A percentile compares a stretch with the other conserved stretches of the same genome.
These are phyloP conservation scores for Chytriomyces hyalinus DNA, from an alignment of 192 early-diverging fungal species.

Conservation along the genomic window DNA sequence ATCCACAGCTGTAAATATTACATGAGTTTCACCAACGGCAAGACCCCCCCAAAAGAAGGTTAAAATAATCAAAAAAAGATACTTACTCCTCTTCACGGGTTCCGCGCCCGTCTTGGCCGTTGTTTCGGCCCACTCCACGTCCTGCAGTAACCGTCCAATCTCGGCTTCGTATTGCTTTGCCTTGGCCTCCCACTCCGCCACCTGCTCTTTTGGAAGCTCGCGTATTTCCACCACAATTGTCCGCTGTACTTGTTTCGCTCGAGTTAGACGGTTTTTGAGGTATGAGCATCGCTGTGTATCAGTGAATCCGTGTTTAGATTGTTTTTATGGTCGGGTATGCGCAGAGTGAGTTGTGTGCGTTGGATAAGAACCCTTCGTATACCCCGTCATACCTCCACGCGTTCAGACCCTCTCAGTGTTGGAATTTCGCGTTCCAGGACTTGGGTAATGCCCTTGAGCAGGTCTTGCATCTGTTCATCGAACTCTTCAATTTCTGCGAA, in stretches of 20 bases:
- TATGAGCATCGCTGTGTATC: constrained; percentile 59
- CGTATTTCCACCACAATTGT: constrained; percentile 59
- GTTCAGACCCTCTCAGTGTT: constrained; percentile 53
- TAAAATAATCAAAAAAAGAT: background rate
- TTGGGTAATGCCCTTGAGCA: constrained; percentile 48
- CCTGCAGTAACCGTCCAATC: constrained; percentile 58
- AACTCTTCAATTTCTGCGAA: constrained; percentile 62
- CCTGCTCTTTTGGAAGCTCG: constrained; percentile 37
- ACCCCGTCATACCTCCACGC: constrained; percentile 46
- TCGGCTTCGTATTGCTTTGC: constrained; percentile 52
- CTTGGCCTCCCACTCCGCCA: constrained; percentile 52
- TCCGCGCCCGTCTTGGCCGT: constrained; percentile 44
- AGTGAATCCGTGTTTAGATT: background rate
- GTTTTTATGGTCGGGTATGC: background rate
- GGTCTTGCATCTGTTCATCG: constrained; percentile 63
- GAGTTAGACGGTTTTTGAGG: constrained; percentile 53
- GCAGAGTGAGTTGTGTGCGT: background rate
- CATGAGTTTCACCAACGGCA: background rate
- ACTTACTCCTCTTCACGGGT: constrained; percentile 37
- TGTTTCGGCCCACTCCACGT: constrained; percentile 65
- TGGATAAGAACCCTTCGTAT: background rate
- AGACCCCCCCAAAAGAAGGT: background rate
- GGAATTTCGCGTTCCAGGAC: constrained; percentile 57
- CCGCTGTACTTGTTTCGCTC: constrained; percentile 58
- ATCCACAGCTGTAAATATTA: constrained; percentile 38